phyloP scores from a whole-genome alignment of 2,329 filamentous ascomycete species.

The Exophiala viscosa region DNA sequence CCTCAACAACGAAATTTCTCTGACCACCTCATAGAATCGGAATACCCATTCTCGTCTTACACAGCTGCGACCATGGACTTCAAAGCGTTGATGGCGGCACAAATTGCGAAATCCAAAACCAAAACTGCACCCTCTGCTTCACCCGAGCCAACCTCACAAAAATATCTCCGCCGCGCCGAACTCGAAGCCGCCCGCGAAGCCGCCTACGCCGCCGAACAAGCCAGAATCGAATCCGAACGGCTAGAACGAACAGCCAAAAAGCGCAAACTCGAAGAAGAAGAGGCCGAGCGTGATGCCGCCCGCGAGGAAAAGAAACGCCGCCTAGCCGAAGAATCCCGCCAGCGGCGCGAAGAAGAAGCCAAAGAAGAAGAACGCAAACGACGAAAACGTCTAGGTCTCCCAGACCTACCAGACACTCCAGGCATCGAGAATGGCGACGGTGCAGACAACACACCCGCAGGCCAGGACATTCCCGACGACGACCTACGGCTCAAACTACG shows the following conservation, averaged over 20 bases:
- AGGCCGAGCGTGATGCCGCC: conserved; percentile 62
- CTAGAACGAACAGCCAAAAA: conserved; percentile 69
- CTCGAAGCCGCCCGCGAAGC: conserved; percentile 76
- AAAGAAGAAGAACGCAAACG: conserved; percentile 68
- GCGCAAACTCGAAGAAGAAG: conserved; percentile 85
- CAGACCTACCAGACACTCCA: conserved; percentile 59
- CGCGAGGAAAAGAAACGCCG: conserved; percentile 78
- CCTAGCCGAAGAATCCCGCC: conserved; percentile 75
- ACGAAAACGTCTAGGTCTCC: conserved; percentile 73
- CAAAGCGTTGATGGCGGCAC: conserved; percentile 84
- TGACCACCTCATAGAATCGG: too few species aligned
- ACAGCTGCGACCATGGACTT: conserved; percentile 74
- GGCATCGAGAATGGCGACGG: conserved; percentile 6
- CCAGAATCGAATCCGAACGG: conserved; percentile 67
- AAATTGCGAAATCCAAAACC: conserved; percentile 77
- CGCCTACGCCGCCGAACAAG: conserved; percentile 78
- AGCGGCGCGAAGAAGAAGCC: conserved; percentile 67
- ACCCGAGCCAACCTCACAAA: conserved; percentile 48
- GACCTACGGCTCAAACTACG: conserved; percentile 67
- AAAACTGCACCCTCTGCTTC: conserved; percentile 35
- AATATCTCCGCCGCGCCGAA: conserved; percentile 82
- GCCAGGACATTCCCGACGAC: conserved; percentile 49
- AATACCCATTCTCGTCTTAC: background rate
- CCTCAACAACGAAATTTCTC: too few species aligned
- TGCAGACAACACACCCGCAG: conserved; percentile 35